Conservation (phyloP, 176 grass and related monocot genomes). For the Oryza punctata region DNA sequence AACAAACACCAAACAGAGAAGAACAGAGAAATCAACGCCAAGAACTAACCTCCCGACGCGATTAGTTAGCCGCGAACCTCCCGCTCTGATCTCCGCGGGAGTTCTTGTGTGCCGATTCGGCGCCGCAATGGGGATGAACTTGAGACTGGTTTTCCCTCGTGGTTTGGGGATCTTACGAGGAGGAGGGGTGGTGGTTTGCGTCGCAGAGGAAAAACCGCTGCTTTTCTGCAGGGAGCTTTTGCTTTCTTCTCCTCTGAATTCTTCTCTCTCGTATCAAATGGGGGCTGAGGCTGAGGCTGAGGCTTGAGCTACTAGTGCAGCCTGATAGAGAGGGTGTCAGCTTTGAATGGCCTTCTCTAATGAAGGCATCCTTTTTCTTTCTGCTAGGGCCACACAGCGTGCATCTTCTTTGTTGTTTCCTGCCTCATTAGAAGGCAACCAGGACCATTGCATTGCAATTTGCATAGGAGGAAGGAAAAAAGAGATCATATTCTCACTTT, state of each 20-base stretch:
- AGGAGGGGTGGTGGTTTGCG: background rate
- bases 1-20: background rate
- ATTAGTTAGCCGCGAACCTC: background rate
- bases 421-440: background rate
- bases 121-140: conserved; percentile 31
- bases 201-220: background rate
- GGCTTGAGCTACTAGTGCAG: background rate
- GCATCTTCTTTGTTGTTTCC: conserved; percentile 24
- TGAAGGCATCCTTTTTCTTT: background rate
- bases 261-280: background rate
- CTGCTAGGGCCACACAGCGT: conserved; percentile 41
- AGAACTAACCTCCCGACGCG: conserved; percentile 26
- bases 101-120: too few relatives aligned
- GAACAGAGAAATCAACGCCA: background rate
- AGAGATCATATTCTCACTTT: background rate
- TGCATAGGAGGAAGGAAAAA: background rate
- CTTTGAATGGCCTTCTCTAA: conserved; percentile 38
- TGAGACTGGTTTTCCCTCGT: background rate
- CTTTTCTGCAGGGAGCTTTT: conserved; percentile 32
- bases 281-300: background rate
- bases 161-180: conserved; percentile 30
- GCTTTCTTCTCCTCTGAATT: background rate
- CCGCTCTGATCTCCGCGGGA: background rate
- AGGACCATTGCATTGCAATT: background rate
- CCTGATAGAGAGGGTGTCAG: conserved; percentile 29